Conservation (phyloP, 495 filamentous ascomycete species). For the Penicillium cosmopolitanum region DNA sequence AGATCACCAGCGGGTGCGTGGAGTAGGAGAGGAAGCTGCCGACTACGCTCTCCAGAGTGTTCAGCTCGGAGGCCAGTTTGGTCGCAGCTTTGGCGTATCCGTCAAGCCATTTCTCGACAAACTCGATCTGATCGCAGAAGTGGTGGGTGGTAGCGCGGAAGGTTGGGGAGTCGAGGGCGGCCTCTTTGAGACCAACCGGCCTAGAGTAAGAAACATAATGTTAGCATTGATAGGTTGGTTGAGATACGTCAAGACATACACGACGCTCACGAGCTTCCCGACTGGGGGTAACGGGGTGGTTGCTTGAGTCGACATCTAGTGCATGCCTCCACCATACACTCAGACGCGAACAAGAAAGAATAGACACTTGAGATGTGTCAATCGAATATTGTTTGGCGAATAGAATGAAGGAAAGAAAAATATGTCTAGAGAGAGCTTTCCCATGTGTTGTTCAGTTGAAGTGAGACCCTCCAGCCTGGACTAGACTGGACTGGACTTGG, state of each 20-base stretch:
- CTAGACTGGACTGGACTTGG: background rate
- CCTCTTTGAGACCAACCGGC: constrained; percentile 92
- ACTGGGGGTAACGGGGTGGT: constrained; percentile 50
- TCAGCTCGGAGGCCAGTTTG: constrained; percentile 75
- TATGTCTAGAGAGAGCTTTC: constrained; percentile 22
- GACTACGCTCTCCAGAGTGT: constrained; percentile 68
- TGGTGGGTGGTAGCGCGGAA: constrained; percentile 88
- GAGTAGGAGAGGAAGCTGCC: constrained; percentile 73
- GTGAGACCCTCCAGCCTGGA: constrained; percentile 9
- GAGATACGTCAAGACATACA: constrained; percentile 40
- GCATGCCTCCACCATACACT: constrained; percentile 46
- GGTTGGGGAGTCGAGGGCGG: constrained; percentile 91
- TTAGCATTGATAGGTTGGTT: constrained; percentile 22
- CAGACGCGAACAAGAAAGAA: constrained; percentile 26
- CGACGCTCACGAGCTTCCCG: constrained; percentile 59
- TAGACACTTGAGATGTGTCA: constrained; percentile 2
- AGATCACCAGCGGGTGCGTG: constrained; percentile 69
- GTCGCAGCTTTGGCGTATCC: constrained; percentile 77
- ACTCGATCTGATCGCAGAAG: constrained; percentile 90
- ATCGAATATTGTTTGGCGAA: constrained; percentile 6
- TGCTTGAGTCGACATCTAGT: constrained; percentile 53
- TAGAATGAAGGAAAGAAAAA: constrained; percentile 10
- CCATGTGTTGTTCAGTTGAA: constrained; percentile 20
- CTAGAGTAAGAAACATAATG: constrained; percentile 34
- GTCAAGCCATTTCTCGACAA: constrained; percentile 92